Base-by-base conservation (phyloP, 2,329 filamentous ascomycete genomes). In the Botrytis paeoniae region DNA sequence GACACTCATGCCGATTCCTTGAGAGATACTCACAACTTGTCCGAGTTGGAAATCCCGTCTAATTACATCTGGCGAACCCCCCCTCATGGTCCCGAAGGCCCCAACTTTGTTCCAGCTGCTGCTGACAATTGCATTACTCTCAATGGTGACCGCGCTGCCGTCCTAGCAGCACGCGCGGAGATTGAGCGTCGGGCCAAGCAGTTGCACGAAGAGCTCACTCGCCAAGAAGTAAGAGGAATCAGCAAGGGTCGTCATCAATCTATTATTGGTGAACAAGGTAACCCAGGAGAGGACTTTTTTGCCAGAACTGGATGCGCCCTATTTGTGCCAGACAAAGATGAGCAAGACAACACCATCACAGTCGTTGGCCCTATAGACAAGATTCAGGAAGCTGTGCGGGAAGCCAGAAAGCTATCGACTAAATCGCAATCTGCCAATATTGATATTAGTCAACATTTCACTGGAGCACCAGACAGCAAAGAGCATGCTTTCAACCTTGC, bases 171-270 rank as follows among this genome's bases (percentile, higher is more conserved):
- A 39, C 92, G 92, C 73, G 89, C 91, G 61, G 90, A 93, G 79
- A 92, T 98, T 76, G 94, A 98, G 82, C 89, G 90, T 66, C 89
- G 91, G 73, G 93, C 91, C 10, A 89, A 91, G 75, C 88, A 95
- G 80, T 88, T 99, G 35, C 90, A 91, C 77, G 89, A 89, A 74
- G 89, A 93, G 80, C 85, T 98, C 68, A 89, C 39, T 20, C 70
- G 70, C 48, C 70, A 72, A 51, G 91, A 60, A 85, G 96, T 66
- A 90, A 85, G 94, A 60, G 89, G 92, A 9, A 93, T 98, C 78
- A 92, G 95, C 82, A 91, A 92, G 75, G 94, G 93, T 66, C 91
- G 94, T 69, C 96, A 98, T 81, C 95, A 97, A 81, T 98, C 98
- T 85, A 96, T 99, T 80, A 91, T 97, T 75, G 95, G 95, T 69